A percentile compares a stretch with the other conserved stretches of the same genome.
These are phyloP conservation scores for Colletotrichum australisinense DNA, from an alignment of 2,329 filamentous ascomycete species.

Conservation along the genomic window DNA sequence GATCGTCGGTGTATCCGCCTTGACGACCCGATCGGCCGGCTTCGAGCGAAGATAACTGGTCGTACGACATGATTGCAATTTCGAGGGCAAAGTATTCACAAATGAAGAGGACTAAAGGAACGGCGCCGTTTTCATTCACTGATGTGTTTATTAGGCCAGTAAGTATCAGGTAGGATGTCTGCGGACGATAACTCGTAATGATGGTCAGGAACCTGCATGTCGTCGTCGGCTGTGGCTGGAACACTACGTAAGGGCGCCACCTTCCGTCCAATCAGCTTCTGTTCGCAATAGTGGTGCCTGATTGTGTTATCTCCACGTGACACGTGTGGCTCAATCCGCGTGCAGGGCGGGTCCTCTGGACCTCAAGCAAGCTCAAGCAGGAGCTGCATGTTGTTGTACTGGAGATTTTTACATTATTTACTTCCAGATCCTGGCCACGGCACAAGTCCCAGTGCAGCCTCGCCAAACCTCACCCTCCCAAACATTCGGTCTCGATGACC, in stretches of 20 bases:
- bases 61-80: conserved; percentile 81
- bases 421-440: conserved; percentile 37
- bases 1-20: conserved; percentile 84
- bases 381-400: conserved; percentile 32
- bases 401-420: conserved; percentile 38
- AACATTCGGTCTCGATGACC: conserved; percentile 48
- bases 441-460: conserved; percentile 35
- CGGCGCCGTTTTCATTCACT: background rate
- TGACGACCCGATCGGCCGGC: conserved; percentile 78
- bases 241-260: conserved; percentile 28
- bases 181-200: background rate
- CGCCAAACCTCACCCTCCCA: conserved; percentile 37
- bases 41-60: conserved; percentile 86
- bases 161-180: background rate
- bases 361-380: conserved; percentile 16
- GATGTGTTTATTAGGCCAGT: background rate
- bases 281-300: conserved; percentile 23
- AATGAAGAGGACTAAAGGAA: conserved; percentile 5
- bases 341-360: conserved; percentile 9
- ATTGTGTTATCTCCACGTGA: conserved; percentile 28
- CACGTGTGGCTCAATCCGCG: background rate
- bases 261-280: conserved; percentile 21
- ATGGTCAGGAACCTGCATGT: conserved; percentile 23
- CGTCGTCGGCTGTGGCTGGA: conserved; percentile 33
- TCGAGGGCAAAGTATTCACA: background rate